These are phyloP conservation scores for Monosporascus sp. DNA, from an alignment of 2,329 filamentous ascomycete genomes.

Conservation along the genomic window DNA sequence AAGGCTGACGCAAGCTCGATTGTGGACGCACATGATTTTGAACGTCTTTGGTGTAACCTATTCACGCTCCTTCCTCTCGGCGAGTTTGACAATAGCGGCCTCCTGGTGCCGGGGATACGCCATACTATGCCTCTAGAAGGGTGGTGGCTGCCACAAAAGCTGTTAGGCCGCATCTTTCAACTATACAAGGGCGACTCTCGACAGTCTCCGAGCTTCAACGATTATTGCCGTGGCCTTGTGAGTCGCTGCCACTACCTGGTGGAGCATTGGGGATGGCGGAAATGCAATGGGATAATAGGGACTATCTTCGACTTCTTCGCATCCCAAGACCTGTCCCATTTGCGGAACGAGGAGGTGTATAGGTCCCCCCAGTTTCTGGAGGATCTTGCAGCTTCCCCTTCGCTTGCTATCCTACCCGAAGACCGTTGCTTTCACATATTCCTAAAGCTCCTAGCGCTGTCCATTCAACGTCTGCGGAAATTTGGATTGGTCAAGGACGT, in stretches of 20 bases:
- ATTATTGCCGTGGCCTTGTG: constrained; percentile 57
- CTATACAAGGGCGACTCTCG: constrained; percentile 51
- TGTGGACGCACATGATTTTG: constrained; percentile 43
- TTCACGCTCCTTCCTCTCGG: constrained; percentile 58
- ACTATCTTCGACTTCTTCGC: constrained; percentile 66
- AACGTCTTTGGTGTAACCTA: constrained; percentile 52
- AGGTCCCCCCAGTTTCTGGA: constrained; percentile 59
- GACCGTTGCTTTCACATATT: constrained; percentile 66
- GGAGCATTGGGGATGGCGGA: constrained; percentile 61
- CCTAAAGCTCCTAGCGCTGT: constrained; percentile 57
- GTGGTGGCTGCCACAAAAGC: constrained; percentile 54
- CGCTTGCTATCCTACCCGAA: constrained; percentile 44
- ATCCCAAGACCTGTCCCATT: constrained; percentile 53
- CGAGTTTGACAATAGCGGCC: constrained; percentile 53
- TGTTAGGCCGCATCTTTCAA: constrained; percentile 53
- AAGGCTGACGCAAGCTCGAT: constrained; percentile 28
- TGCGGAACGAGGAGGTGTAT: constrained; percentile 61
- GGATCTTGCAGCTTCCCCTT: constrained; percentile 42
- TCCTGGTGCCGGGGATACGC: constrained; percentile 37
- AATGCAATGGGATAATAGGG: constrained; percentile 52
- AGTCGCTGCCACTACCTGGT: constrained; percentile 60
- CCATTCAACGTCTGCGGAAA: constrained; percentile 47
- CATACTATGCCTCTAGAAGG: constrained; percentile 44
- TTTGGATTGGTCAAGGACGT: constrained; percentile 51
- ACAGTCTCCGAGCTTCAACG: constrained; percentile 59